Conservation (phyloP, 768 basidiomycete species). For the Tricholoma bakamatsutake region DNA sequence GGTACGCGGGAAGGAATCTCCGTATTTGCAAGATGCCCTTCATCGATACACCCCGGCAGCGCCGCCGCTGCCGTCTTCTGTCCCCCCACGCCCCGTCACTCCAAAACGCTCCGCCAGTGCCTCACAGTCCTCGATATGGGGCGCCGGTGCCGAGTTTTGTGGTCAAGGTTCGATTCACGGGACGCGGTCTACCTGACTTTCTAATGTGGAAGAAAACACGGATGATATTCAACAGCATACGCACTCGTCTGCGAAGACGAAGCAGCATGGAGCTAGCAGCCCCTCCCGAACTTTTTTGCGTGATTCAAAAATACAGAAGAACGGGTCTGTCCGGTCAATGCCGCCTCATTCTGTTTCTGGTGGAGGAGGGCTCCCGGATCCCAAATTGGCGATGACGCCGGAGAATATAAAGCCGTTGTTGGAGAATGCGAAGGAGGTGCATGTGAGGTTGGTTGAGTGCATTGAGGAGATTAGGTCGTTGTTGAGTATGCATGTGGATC, state of each 20-base stretch:
- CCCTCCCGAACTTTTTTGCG: conserved; percentile 28
- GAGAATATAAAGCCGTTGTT: conserved; percentile 77
- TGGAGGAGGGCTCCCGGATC: conserved; percentile 30
- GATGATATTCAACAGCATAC: conserved; percentile 15
- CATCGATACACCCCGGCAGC: not conserved
- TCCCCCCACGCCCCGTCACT: conserved; percentile 29
- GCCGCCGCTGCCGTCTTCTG: conserved; percentile 7
- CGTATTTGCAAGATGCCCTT: conserved; percentile 35
- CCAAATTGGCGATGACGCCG: conserved; percentile 73
- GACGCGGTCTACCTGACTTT: conserved; percentile 49
- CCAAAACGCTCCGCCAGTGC: conserved; percentile 40
- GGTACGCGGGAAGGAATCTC: conserved; percentile 33
- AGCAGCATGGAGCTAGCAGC: conserved; percentile 24
- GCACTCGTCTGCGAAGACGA: conserved; percentile 16
- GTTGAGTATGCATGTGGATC: conserved; percentile 19
- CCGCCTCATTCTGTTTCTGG: conserved; percentile 39
- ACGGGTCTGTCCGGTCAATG: conserved; percentile 63
- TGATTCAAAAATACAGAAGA: conserved; percentile 22
- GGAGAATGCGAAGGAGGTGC: conserved; percentile 77
- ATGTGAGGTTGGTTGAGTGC: conserved; percentile 59
- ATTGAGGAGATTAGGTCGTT: conserved; percentile 57
- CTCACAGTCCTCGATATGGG: conserved; percentile 41
- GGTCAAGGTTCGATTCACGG: conserved; percentile 13
- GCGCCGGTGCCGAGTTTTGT: not conserved
- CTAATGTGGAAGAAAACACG: conserved; percentile 64